Percentiles rank a stretch among this genome's conserved stretches.
These are phyloP conservation scores for Brettanomyces bruxellensis DNA, from an alignment of 805 yeast genomes.

Conservation along the genomic window DNA sequence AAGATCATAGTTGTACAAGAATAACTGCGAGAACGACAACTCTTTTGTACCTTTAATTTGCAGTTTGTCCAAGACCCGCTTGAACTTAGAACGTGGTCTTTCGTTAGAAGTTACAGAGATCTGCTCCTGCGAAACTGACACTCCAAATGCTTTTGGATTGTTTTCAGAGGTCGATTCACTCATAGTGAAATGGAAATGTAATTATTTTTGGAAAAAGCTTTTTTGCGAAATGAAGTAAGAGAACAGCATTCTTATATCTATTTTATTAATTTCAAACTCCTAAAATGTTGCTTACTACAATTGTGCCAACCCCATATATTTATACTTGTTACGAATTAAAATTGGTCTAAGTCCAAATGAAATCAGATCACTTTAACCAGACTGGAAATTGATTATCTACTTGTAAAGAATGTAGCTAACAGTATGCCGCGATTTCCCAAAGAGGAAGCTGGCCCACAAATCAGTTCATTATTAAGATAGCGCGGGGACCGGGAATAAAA, in stretches of 20 bases:
- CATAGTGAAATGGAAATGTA: not conserved
- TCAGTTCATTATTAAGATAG: not conserved
- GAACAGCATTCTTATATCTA: no score
- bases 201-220: no score
- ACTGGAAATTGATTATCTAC: not conserved
- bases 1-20: constrained; percentile 65
- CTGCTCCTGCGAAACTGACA: not conserved
- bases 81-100: not conserved
- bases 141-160: not conserved
- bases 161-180: not conserved
- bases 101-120: not conserved
- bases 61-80: constrained; percentile 6
- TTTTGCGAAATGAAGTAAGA: no score
- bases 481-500: not conserved
- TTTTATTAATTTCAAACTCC: no score
- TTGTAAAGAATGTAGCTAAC: not conserved
- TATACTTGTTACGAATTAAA: no score
- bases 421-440: not conserved
- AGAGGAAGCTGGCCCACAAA: not conserved
- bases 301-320: no score
- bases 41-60: constrained; percentile 23
- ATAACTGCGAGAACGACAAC: constrained; percentile 49
- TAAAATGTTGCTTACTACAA: no score
- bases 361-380: no score
- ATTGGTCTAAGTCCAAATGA: no score